Evolutionary conservation across 2,329 filamentous ascomycete species (phyloP).

Genomic region (Aspergillus neoniger): DNA sequence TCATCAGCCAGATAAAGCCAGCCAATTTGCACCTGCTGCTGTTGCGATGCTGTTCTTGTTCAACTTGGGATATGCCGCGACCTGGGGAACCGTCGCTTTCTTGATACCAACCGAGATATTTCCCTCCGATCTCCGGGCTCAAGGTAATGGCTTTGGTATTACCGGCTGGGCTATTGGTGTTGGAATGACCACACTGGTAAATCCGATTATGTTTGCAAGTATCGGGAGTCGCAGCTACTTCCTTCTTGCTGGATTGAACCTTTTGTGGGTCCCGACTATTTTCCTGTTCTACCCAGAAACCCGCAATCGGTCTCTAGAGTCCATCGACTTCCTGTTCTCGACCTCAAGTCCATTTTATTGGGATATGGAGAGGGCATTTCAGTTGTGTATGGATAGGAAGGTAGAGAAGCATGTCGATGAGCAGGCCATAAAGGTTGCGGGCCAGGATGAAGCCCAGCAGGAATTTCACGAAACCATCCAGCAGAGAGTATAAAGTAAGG

Average conservation of each 20-base stretch:
- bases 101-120: slow-evolving; percentile 59
- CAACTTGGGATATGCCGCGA: slow-evolving; percentile 49
- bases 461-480: too few species aligned
- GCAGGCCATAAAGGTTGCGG: too few species aligned
- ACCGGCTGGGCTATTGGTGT: slow-evolving; percentile 62
- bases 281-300: slow-evolving; percentile 60
- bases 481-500: too few species aligned
- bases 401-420: too few species aligned
- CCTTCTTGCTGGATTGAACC: slow-evolving; percentile 54
- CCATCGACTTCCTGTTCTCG: slow-evolving; percentile 54
- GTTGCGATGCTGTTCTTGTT: slow-evolving; percentile 52
- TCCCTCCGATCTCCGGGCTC: slow-evolving; percentile 58
- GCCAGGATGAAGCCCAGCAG: too few species aligned
- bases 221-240: slow-evolving; percentile 54
- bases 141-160: slow-evolving; percentile 61
- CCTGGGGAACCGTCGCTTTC: slow-evolving; percentile 56
- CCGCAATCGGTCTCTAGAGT: slow-evolving; percentile 52
- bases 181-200: slow-evolving; percentile 57
- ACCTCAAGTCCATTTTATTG: slow-evolving; percentile 48
- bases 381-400: too few species aligned
- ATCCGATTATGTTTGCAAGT: slow-evolving; percentile 53
- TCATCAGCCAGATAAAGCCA: slow-evolving; percentile 37
- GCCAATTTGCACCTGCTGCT: slow-evolving; percentile 48
- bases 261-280: slow-evolving; percentile 54
- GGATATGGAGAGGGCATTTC: slow-evolving; percentile 43